Percentiles rank a stretch among this genome's conserved stretches.
phyloP scores from a whole-genome alignment of 2,329 filamentous ascomycete genomes.

The Parafenestella ontariensis region DNA sequence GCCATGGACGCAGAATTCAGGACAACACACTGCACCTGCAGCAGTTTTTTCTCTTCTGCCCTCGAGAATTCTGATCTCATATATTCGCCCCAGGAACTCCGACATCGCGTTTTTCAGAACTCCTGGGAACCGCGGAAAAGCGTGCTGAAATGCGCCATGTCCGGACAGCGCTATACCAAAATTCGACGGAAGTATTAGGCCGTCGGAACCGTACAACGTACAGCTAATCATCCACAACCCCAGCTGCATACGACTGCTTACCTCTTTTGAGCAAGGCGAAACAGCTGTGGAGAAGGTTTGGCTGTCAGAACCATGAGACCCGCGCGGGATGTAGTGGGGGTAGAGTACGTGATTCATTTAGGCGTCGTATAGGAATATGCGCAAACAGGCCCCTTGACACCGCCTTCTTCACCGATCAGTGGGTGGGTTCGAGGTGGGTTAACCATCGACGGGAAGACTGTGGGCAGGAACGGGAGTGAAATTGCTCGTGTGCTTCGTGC shows the following conservation, averaged over 20 bases:
- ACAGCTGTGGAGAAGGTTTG: slow-evolving; percentile 12
- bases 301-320: slow-evolving; percentile 21
- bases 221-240: slow-evolving; percentile 8
- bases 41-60: slow-evolving; percentile 11
- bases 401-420: slow-evolving; percentile 19
- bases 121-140: slow-evolving; percentile 21
- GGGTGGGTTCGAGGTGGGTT: slow-evolving; percentile 22
- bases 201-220: slow-evolving; percentile 19
- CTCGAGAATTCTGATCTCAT: slow-evolving; percentile 5
- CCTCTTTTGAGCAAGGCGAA: slow-evolving; percentile 11
- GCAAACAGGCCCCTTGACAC: slow-evolving; percentile 11
- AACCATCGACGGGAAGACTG: slow-evolving; percentile 16
- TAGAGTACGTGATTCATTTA: slow-evolving; percentile 41
- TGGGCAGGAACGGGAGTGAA: slow-evolving; percentile 21
- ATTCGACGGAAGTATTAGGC: slow-evolving; percentile 13
- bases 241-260: slow-evolving; percentile 9
- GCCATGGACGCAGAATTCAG: slow-evolving; percentile 19
- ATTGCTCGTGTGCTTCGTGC: slow-evolving; percentile 31
- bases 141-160: slow-evolving; percentile 8
- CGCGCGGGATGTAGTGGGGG: slow-evolving; percentile 35
- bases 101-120: slow-evolving; percentile 8
- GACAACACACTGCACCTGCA: slow-evolving; percentile 14
- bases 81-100: slow-evolving; percentile 1
- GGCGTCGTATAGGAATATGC: slow-evolving; percentile 26
- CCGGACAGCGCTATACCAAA: slow-evolving; percentile 6